Conservation (phyloP, 2,329 filamentous ascomycete genomes). For the Fusarium humuli region DNA sequence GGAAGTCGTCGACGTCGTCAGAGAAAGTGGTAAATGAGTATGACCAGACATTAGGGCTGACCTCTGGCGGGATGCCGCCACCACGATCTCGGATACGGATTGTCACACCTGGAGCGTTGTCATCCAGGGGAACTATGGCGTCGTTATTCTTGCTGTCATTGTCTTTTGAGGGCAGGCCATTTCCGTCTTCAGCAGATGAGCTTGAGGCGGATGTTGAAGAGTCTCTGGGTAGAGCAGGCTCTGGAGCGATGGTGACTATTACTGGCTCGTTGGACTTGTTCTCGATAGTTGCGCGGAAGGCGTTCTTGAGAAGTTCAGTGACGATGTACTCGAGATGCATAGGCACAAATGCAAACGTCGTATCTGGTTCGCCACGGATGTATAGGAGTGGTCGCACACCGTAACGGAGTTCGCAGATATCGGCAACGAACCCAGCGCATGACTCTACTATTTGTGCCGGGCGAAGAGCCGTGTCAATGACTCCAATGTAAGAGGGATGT, state of each 20-base stretch:
- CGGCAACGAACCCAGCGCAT: slow-evolving; percentile 90
- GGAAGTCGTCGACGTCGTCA: slow-evolving; percentile 61
- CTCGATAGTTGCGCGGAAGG: slow-evolving; percentile 93
- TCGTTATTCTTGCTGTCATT: slow-evolving; percentile 58
- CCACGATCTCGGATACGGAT: slow-evolving; percentile 97
- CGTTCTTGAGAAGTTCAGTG: slow-evolving; percentile 96
- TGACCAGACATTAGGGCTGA: slow-evolving; percentile 90
- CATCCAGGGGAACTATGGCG: slow-evolving; percentile 68
- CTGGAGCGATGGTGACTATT: slow-evolving; percentile 89
- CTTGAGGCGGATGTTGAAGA: slow-evolving; percentile 39
- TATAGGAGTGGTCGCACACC: slow-evolving; percentile 84
- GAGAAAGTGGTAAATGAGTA: slow-evolving; percentile 98
- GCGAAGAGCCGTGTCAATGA: slow-evolving; percentile 90
- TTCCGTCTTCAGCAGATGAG: slow-evolving; percentile 41
- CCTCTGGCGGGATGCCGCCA: slow-evolving; percentile 87
- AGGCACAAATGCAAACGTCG: slow-evolving; percentile 93
- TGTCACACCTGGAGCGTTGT: slow-evolving; percentile 84
- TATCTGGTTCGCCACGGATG: slow-evolving; percentile 86
- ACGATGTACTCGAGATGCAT: slow-evolving; percentile 98
- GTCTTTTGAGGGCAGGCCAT: slow-evolving; percentile 28
- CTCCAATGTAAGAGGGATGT: slow-evolving; percentile 82
- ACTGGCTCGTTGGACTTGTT: slow-evolving; percentile 83
- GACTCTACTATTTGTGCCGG: slow-evolving; percentile 84
- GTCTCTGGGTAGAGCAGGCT: slow-evolving; percentile 58
- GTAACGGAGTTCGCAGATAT: slow-evolving; percentile 97